phyloP scores from a whole-genome alignment of 108 stramenopile species.

The Conticribra weissflogii region DNA sequence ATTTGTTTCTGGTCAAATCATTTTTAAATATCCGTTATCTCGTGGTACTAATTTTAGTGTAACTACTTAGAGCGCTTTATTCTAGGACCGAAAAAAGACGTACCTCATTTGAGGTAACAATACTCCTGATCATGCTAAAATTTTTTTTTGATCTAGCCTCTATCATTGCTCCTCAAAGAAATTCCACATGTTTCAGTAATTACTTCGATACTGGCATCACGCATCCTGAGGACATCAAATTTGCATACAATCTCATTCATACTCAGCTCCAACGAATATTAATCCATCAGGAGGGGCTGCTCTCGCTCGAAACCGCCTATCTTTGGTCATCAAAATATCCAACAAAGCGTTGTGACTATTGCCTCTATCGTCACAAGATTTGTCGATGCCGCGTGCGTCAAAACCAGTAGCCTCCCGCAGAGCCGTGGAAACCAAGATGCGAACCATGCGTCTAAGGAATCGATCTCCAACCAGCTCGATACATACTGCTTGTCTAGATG shows the following conservation, averaged over 20 bases:
- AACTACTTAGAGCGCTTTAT: too few species aligned
- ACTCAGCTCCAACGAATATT: slow-evolving; percentile 63
- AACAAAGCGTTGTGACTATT: slow-evolving; percentile 40
- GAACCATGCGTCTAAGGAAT: slow-evolving; percentile 82
- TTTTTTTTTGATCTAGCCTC: too few species aligned
- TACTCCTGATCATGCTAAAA: too few species aligned
- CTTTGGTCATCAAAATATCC: slow-evolving; percentile 39
- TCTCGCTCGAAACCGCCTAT: slow-evolving; percentile 46
- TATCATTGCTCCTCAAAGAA: too few species aligned
- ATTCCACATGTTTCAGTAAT: too few species aligned
- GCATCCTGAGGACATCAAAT: neutral
- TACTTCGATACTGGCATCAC: too few species aligned
- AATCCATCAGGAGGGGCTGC: slow-evolving; percentile 73
- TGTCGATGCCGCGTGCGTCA: neutral
- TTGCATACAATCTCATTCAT: neutral
- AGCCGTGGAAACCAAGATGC: slow-evolving; percentile 67
- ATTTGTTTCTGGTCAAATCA: too few species aligned
- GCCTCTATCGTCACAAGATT: slow-evolving; percentile 1
- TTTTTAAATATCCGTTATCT: too few species aligned
- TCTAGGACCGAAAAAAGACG: too few species aligned
- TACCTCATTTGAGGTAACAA: too few species aligned
- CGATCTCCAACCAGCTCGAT: slow-evolving; percentile 77
- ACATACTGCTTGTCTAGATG: slow-evolving; percentile 49
- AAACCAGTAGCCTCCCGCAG: slow-evolving; percentile 42
- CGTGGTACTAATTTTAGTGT: too few species aligned